A percentile compares a stretch with the other conserved stretches of the same genome.
Evolutionary conservation across 257 asterid species (phyloP).

Genomic region (Solanum etuberosum): DNA sequence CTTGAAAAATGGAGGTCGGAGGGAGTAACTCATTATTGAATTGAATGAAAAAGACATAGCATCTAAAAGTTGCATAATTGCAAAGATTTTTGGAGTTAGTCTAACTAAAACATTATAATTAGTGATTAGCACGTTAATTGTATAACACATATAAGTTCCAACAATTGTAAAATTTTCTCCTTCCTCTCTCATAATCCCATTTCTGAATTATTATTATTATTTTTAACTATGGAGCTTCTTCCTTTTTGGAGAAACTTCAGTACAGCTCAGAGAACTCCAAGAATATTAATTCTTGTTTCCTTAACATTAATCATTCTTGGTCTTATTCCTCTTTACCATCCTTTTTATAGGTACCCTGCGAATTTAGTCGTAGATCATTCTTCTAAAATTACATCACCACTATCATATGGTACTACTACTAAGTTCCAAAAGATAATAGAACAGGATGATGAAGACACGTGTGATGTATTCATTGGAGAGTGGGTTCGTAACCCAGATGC

Average conservation of each 20-base stretch:
- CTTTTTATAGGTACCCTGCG: background rate
- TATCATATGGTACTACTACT: constrained; percentile 1
- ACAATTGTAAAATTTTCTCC: background rate
- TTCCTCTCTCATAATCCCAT: background rate
- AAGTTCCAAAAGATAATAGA: background rate
- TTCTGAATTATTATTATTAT: background rate
- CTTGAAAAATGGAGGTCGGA: no score
- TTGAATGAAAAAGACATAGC: background rate
- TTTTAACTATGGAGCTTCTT: background rate
- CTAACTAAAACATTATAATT: background rate
- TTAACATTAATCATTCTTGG: background rate
- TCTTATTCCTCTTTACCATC: constrained; percentile 1
- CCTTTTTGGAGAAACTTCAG: background rate
- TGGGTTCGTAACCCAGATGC: constrained; percentile 41
- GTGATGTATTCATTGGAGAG: constrained; percentile 41
- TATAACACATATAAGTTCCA: background rate
- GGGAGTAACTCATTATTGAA: background rate
- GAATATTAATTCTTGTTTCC: background rate
- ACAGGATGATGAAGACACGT: constrained; percentile 1
- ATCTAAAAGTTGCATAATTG: background rate
- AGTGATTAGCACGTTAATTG: background rate
- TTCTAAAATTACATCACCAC: background rate
- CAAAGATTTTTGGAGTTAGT: background rate
- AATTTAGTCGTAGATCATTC: background rate
- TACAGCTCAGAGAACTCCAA: background rate